Conservation (phyloP, 2,329 filamentous ascomycete genomes). For the Colletotrichum sp. region DNA sequence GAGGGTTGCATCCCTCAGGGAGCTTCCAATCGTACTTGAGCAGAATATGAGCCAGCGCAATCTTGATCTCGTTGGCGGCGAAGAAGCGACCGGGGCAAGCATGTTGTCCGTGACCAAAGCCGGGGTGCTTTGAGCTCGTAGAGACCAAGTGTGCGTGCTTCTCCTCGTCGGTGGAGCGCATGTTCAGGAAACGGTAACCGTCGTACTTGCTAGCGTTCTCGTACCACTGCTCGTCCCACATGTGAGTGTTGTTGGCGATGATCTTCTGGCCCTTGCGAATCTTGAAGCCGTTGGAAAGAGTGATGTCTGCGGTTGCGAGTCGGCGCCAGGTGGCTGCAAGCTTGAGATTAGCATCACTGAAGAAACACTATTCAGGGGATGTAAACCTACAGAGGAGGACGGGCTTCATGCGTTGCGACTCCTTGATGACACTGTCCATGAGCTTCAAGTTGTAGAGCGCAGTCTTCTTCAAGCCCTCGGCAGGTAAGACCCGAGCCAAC, state of each 20-base stretch:
- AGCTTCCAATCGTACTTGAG: constrained; percentile 34
- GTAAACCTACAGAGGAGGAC: constrained; percentile 15
- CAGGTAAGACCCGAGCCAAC: constrained; percentile 20
- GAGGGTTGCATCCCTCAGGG: neutral
- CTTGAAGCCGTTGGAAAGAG: constrained; percentile 22
- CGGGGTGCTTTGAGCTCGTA: constrained; percentile 31
- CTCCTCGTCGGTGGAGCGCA: constrained; percentile 25
- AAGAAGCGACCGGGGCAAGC: constrained; percentile 44
- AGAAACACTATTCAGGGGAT: neutral
- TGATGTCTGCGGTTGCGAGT: constrained; percentile 14
- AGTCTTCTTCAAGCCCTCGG: constrained; percentile 23
- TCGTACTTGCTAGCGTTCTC: constrained; percentile 24
- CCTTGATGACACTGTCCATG: constrained; percentile 31
- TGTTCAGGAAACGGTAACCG: constrained; percentile 23
- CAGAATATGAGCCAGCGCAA: constrained; percentile 34
- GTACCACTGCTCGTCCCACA: constrained; percentile 23
- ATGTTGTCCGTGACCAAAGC: constrained; percentile 41
- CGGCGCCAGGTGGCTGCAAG: constrained; percentile 13
- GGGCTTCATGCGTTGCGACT: constrained; percentile 29
- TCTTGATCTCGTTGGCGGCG: constrained; percentile 40
- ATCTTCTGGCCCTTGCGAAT: constrained; percentile 25
- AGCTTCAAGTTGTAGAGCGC: constrained; percentile 27
- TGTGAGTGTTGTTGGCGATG: constrained; percentile 20
- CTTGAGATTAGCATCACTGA: too few species aligned
- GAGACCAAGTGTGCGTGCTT: constrained; percentile 36